Base-by-base conservation (phyloP, 2,329 filamentous ascomycete genomes). In the Xylariaceae sp. region DNA sequence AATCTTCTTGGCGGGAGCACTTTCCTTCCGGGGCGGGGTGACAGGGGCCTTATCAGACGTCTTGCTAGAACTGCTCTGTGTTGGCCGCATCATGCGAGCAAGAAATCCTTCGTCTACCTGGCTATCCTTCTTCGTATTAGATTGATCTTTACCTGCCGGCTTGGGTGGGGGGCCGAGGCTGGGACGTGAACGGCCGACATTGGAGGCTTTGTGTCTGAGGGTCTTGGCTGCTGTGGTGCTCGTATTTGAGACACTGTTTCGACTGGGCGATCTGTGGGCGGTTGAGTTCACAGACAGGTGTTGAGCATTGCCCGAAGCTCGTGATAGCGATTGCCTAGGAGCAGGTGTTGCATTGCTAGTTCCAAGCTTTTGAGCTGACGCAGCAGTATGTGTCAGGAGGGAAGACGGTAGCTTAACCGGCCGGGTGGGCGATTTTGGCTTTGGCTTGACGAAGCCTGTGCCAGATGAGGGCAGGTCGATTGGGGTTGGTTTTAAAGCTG, bases 21-120 rank as follows among this genome's bases (percentile, higher is more conserved):
- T 57, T 21, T 59, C 57, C 59, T 74, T 81, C 51, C 75, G 73
- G 0, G 81, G 80, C 2, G 81, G 80, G 0, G 81, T 81, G 0
- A 72, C 59, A 2, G 77, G 72, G 1, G 68, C 69, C 72, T 89
- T 91, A 4, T 89, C 87, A 2, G 82, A 75, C 0, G 81, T 81
- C 73, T 90, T 91, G 58, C 79, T 85, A 7, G 86, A 80, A 4
- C 86, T 90, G 39, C 83, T 77, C 37, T 87, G 82, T 0, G 89
- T 92, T 2, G 89, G 89, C 33, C 88, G 79, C 84, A 87, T 92
- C 88, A 92, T 91, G 46, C 89, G 83, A n/a, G 87, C 88, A 21
- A 92, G 74, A 72, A 92, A 92, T 11, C 84, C 73, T 60, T 89
- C 86, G 59, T 90, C 86, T 1, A 88, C 77, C 15, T 81, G 80